phyloP scores from a whole-genome alignment of 305 asterid species.

The Euphrasia arctica region DNA sequence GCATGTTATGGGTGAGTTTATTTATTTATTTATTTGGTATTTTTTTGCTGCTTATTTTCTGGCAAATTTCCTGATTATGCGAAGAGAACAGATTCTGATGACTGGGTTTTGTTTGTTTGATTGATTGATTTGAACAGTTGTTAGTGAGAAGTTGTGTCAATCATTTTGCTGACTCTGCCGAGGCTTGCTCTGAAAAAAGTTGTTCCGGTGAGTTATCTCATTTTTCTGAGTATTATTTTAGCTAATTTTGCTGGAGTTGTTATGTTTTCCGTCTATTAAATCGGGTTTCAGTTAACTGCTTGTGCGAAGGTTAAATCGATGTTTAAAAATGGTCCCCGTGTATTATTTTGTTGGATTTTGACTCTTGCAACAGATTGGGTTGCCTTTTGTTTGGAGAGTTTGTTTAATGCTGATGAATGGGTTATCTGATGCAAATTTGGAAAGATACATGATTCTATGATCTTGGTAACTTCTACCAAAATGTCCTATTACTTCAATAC shows the following conservation, averaged over 20 bases:
- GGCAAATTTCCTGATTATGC: constrained; percentile 9
- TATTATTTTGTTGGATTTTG: neutral
- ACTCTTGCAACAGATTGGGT: neutral
- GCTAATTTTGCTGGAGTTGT: constrained; percentile 10
- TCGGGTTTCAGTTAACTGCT: constrained; percentile 8
- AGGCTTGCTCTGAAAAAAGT: constrained; percentile 14
- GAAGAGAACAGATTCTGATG: constrained; percentile 3
- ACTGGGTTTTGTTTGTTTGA: neutral
- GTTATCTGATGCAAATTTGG: constrained; percentile 1
- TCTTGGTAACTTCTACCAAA: neutral
- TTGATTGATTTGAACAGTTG: constrained; percentile 26
- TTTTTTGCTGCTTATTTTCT: neutral
- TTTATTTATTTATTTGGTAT: neutral
- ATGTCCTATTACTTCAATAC: neutral
- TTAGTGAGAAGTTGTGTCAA: constrained; percentile 23
- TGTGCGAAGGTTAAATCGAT: neutral
- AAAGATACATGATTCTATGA: neutral
- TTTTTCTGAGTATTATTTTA: neutral
- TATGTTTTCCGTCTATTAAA: neutral
- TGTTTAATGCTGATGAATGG: neutral
- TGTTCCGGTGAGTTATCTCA: constrained; percentile 20
- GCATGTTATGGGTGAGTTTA: constrained; percentile 20
- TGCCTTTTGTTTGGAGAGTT: neutral
- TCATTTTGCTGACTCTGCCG: constrained; percentile 25
- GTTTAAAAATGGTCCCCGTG: neutral